Percentiles rank a stretch among this genome's conserved stretches.
These are phyloP conservation scores for Pseudozyma pruni DNA, from an alignment of 1,284 basidiomycete species.

Conservation along the genomic window DNA sequence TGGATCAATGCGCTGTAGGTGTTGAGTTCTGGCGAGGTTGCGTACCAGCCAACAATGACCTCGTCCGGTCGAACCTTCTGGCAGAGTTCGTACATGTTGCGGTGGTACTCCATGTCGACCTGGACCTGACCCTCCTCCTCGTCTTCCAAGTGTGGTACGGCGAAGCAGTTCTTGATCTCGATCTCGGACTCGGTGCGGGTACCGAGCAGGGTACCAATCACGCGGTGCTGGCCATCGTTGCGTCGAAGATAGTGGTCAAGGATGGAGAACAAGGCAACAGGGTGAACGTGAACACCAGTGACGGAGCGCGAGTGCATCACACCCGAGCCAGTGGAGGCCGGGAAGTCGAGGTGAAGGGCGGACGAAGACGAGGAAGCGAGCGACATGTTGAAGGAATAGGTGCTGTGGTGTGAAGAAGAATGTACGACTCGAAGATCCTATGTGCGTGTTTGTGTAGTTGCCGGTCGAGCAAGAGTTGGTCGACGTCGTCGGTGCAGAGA, in stretches of 20 bases:
- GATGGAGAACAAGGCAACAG: slow-evolving; percentile 83
- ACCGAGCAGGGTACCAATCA: slow-evolving; percentile 95
- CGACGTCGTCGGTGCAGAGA: too few species aligned
- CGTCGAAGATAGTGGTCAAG: slow-evolving; percentile 96
- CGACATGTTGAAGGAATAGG: slow-evolving; percentile 37
- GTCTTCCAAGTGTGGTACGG: slow-evolving; percentile 74
- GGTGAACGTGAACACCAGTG: slow-evolving; percentile 64
- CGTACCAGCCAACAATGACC: slow-evolving; percentile 84
- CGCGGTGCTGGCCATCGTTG: slow-evolving; percentile 75
- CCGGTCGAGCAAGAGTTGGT: too few species aligned
- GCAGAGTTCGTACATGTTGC: slow-evolving; percentile 89
- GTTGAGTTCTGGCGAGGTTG: slow-evolving; percentile 78
- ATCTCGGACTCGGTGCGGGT: slow-evolving; percentile 75
- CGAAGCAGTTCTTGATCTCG: slow-evolving; percentile 65
- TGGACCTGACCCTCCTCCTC: slow-evolving; percentile 74
- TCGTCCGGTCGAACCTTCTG: slow-evolving; percentile 85
- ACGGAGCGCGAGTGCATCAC: slow-evolving; percentile 65
- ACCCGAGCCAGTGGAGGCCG: slow-evolving; percentile 58
- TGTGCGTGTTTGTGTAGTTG: too few species aligned
- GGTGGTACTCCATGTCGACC: slow-evolving; percentile 95
- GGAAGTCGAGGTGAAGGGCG: slow-evolving; percentile 66
- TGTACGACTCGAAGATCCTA: background rate
- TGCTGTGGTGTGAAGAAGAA: too few species aligned
- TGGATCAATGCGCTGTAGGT: slow-evolving; percentile 97
- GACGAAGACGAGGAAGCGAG: slow-evolving; percentile 55